These are phyloP conservation scores for Trypanosoma theileri DNA, from an alignment of 208 protist genomes.

Conservation along the genomic window DNA sequence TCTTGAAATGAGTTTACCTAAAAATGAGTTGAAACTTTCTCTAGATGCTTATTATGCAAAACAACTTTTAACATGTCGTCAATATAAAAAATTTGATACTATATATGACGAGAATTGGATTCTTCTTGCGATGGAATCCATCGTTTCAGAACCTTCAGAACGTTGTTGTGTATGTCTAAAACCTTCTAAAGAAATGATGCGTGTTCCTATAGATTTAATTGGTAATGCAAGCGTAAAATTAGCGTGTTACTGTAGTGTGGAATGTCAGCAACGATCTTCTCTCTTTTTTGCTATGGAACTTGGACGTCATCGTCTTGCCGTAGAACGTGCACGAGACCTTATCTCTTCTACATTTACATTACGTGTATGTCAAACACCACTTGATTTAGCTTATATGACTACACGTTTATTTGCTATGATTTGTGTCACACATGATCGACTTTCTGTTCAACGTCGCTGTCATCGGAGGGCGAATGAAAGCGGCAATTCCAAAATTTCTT, in stretches of 20 bases:
- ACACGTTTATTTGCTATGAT: slow-evolving; percentile 78
- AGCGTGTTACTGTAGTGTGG: slow-evolving; percentile 26
- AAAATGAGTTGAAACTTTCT: slow-evolving; percentile 31
- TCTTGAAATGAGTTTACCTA: slow-evolving; percentile 41
- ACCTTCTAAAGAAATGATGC: slow-evolving; percentile 14
- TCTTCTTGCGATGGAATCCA: slow-evolving; percentile 49
- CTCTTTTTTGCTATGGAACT: slow-evolving; percentile 41
- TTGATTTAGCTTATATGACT: slow-evolving; percentile 66
- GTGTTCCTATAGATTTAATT: slow-evolving; percentile 12
- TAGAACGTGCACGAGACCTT: slow-evolving; percentile 43
- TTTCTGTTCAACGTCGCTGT: slow-evolving; percentile 18
- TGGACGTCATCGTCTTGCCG: slow-evolving; percentile 30
- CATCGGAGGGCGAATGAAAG: background rate
- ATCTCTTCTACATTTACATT: slow-evolving; percentile 39
- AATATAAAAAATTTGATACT: slow-evolving; percentile 15
- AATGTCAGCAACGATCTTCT: slow-evolving; percentile 45
- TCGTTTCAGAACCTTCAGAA: slow-evolving; percentile 29
- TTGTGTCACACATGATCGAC: slow-evolving; percentile 52
- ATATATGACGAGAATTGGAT: slow-evolving; percentile 44
- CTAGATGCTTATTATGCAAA: slow-evolving; percentile 67
- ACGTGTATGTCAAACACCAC: slow-evolving; percentile 37
- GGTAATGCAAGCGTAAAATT: background rate
- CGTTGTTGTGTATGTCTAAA: slow-evolving; percentile 63
- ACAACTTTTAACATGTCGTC: slow-evolving; percentile 28
- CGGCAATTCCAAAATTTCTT: slow-evolving; percentile 6